Conservation (phyloP, 306 rosid species). For the Quercus cerris region DNA sequence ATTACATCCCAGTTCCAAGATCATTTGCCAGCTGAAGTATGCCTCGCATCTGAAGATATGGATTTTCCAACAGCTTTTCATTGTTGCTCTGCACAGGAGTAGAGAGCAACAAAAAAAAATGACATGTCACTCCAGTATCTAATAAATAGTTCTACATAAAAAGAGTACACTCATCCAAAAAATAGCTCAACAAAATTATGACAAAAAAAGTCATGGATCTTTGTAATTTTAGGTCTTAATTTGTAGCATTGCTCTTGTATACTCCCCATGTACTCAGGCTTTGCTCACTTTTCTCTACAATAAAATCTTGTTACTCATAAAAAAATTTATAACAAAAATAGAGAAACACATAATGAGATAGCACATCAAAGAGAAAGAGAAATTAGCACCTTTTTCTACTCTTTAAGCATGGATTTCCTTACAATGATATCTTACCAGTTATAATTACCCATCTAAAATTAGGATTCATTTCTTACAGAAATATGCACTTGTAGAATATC, state of each 20-base stretch:
- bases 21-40: slow-evolving; percentile 94
- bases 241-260: no score
- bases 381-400: neutral
- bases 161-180: no score
- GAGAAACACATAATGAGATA: neutral
- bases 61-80: slow-evolving; percentile 96
- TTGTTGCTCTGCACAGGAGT: slow-evolving; percentile 76
- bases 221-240: no score
- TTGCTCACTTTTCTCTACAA: no score
- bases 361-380: neutral
- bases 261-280: no score
- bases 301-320: no score
- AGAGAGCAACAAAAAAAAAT: slow-evolving; percentile 25
- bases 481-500: neutral
- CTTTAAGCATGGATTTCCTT: neutral
- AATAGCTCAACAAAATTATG: slow-evolving; percentile 8
- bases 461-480: neutral
- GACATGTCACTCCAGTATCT: neutral
- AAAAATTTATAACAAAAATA: neutral
- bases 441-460: neutral
- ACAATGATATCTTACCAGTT: neutral
- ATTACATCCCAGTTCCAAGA: slow-evolving; percentile 74
- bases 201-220: slow-evolving; percentile 12
- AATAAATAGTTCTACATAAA: slow-evolving; percentile 3
- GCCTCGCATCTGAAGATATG: slow-evolving; percentile 99